A percentile compares a stretch with the other conserved stretches of the same genome.
Evolutionary conservation across 495 filamentous ascomycete genomes (phyloP).

Genomic region (Lineolata rhizophorae): DNA sequence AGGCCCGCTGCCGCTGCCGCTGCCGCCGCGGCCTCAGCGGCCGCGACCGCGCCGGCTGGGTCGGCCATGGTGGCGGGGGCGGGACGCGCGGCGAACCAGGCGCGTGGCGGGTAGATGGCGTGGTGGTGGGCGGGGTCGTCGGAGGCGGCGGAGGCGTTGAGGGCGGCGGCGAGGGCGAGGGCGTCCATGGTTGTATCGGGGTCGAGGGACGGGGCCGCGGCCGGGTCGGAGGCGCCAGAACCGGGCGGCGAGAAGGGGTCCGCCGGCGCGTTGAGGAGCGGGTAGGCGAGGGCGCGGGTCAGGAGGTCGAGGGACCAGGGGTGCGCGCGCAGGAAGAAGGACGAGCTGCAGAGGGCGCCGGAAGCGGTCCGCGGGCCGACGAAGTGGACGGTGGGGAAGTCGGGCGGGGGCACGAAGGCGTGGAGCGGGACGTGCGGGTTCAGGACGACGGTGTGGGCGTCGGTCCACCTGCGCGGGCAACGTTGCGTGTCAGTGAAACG

Average conservation of each 20-base stretch:
- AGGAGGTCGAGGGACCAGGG: conserved; percentile 3
- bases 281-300: conserved; percentile 2
- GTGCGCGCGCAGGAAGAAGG: conserved; percentile 3
- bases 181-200: conserved; percentile 1
- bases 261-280: conserved; percentile 2
- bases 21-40: too few relatives aligned
- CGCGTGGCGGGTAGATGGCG: conserved; percentile 2
- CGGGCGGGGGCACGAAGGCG: conserved; percentile 23
- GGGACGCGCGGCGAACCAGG: conserved; percentile 6
- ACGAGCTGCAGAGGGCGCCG: conserved; percentile 3
- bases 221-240: too few relatives aligned
- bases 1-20: too few relatives aligned
- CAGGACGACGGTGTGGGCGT: conserved; percentile 22
- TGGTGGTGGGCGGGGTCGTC: neutral
- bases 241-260: too few relatives aligned
- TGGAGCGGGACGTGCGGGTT: conserved; percentile 22
- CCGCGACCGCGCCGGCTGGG: too few relatives aligned
- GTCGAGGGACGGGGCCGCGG: too few relatives aligned
- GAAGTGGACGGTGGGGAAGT: conserved; percentile 18
- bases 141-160: neutral
- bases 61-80: too few relatives aligned
- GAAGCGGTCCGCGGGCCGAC: conserved; percentile 1
- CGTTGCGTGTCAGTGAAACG: neutral
- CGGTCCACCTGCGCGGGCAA: conserved; percentile 23
- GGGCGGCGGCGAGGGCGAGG: conserved; percentile 1